Conservation (phyloP, 1,284 basidiomycete species). For the Vanrija sp. region DNA sequence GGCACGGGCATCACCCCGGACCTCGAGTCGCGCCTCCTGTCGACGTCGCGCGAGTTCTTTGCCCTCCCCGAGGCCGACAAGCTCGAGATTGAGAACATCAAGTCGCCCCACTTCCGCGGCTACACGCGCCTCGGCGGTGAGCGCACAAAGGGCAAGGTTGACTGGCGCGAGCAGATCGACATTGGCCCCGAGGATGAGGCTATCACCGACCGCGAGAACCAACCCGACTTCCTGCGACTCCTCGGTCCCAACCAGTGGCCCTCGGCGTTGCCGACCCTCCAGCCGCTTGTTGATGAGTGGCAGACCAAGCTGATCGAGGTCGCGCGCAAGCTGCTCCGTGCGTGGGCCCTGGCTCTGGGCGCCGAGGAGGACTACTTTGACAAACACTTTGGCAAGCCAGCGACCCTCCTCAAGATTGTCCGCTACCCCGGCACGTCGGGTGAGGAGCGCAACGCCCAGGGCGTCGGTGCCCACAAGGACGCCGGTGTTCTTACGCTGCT, state of each 20-base stretch:
- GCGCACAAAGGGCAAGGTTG: conserved; percentile 10
- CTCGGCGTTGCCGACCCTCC: conserved; percentile 1
- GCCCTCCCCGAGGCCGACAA: conserved; percentile 30
- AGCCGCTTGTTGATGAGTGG: conserved; percentile 11
- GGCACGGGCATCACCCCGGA: conserved; percentile 29
- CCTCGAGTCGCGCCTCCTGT: conserved; percentile 25
- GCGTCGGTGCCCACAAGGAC: conserved; percentile 19
- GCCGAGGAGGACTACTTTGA: conserved; percentile 16
- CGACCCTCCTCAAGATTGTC: conserved; percentile 18
- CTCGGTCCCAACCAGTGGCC: conserved; percentile 19
- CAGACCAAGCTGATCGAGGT: conserved; percentile 5
- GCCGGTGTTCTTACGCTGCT: conserved; percentile 16
- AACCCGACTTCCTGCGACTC: conserved; percentile 12
- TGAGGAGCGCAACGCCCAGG: background rate
- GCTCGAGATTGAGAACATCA: conserved; percentile 31
- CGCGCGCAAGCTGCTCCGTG: conserved; percentile 13
- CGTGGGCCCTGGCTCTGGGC: conserved; percentile 13
- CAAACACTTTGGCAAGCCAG: conserved; percentile 9
- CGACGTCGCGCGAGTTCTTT: conserved; percentile 28
- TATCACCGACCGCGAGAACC: background rate
- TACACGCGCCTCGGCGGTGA: conserved; percentile 19
- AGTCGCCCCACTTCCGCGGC: conserved; percentile 18
- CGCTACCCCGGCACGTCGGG: conserved; percentile 8
- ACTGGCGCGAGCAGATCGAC: conserved; percentile 17
- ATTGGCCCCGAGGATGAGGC: conserved; percentile 13